Evolutionary conservation across 345 rosid genomes (phyloP).

Genomic region (Punica granatum): DNA sequence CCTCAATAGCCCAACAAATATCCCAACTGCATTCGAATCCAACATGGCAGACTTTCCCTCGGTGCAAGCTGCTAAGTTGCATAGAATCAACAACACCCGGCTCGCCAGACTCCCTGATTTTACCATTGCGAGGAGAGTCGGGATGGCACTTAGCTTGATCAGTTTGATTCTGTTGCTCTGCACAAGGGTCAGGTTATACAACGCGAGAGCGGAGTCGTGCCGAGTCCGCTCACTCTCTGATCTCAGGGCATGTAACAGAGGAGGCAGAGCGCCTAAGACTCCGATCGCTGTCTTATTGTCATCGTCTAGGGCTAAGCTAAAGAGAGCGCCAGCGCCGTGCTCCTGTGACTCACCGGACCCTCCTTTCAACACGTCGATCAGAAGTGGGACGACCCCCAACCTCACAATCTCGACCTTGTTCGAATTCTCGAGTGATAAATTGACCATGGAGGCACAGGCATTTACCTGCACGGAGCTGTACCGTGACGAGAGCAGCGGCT

Average conservation of each 20-base stretch:
- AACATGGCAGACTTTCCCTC: slow-evolving; percentile 68
- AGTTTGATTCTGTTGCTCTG: slow-evolving; percentile 56
- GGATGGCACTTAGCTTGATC: slow-evolving; percentile 56
- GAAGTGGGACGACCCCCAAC: slow-evolving; percentile 59
- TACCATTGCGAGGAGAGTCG: slow-evolving; percentile 46
- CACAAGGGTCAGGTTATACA: slow-evolving; percentile 60
- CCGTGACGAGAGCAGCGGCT: slow-evolving; percentile 44
- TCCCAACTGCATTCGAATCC: slow-evolving; percentile 59
- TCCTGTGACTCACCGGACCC: slow-evolving; percentile 66
- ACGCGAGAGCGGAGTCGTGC: slow-evolving; percentile 62
- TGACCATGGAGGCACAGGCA: slow-evolving; percentile 63
- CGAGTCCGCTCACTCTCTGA: slow-evolving; percentile 56
- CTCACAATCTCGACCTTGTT: slow-evolving; percentile 65
- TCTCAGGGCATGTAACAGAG: slow-evolving; percentile 55
- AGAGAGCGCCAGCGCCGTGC: slow-evolving; percentile 75
- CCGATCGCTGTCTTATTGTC: slow-evolving; percentile 80
- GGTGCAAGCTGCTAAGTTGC: slow-evolving; percentile 59
- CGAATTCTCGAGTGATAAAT: slow-evolving; percentile 57
- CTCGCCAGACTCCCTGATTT: slow-evolving; percentile 41
- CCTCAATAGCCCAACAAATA: slow-evolving; percentile 52
- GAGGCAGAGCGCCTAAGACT: slow-evolving; percentile 72
- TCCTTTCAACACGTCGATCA: slow-evolving; percentile 59
- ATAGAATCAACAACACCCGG: slow-evolving; percentile 42
- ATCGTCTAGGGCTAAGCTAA: slow-evolving; percentile 75
- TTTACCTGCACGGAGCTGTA: slow-evolving; percentile 58